phyloP scores from a whole-genome alignment of 805 yeast species.

The Nakazawaea wyomingensis region DNA sequence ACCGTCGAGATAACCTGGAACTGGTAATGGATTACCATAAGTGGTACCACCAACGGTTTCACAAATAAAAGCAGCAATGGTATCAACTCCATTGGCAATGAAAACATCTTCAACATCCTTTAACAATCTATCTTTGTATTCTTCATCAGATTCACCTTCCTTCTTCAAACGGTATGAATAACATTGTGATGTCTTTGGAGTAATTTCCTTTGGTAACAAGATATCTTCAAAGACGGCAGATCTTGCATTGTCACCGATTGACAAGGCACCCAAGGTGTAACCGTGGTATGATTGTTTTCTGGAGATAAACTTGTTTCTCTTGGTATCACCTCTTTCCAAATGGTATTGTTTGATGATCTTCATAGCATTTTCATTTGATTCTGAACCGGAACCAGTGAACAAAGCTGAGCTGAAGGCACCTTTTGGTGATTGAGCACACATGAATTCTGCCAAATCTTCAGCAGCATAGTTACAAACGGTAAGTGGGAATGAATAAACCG shows the following conservation, averaged over 20 bases:
- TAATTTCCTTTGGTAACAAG: conserved; percentile 18
- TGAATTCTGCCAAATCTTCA: conserved; percentile 35
- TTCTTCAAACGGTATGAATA: conserved; percentile 29
- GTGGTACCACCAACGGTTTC: conserved; percentile 46
- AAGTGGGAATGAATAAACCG: conserved; percentile 28
- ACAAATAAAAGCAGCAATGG: conserved; percentile 35
- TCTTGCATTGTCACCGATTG: conserved; percentile 32
- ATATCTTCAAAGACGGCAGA: conserved; percentile 26
- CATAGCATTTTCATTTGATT: conserved; percentile 69
- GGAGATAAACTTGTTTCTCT: conserved; percentile 31
- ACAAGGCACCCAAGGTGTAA: conserved; percentile 38
- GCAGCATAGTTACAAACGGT: conserved; percentile 26
- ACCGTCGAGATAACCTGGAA: conserved; percentile 41
- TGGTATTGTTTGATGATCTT: conserved; percentile 50
- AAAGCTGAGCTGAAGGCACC: conserved; percentile 38
- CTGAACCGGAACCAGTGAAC: conserved; percentile 60
- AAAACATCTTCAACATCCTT: conserved; percentile 35
- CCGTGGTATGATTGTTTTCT: conserved; percentile 43
- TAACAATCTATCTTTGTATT: conserved; percentile 31
- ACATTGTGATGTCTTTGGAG: conserved; percentile 25
- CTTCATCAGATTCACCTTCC: conserved; percentile 32
- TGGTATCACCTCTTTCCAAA: conserved; percentile 30
- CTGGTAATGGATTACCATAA: conserved; percentile 37
- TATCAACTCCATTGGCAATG: conserved; percentile 34
- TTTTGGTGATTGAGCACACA: conserved; percentile 33